Conservation (phyloP, 2,329 filamentous ascomycete species). For the Pyrenochaeta sp. region DNA sequence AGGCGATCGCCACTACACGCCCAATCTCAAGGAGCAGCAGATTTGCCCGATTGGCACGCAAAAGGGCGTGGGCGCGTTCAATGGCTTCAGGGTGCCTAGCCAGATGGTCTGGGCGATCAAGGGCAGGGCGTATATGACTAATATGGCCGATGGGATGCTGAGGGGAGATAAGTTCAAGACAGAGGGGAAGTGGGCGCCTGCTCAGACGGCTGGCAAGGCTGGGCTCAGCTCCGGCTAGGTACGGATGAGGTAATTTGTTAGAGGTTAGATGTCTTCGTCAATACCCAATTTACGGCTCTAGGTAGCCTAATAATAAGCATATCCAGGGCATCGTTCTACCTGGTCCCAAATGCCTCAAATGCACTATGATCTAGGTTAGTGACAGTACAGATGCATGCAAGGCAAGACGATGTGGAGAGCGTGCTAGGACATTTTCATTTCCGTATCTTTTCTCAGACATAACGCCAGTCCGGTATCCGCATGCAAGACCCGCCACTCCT, state of each 20-base stretch:
- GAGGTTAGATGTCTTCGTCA: too few species aligned
- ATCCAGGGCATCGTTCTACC: too few species aligned
- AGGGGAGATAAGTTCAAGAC: constrained; percentile 44
- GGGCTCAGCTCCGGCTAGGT: constrained; percentile 28
- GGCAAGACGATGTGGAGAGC: constrained; percentile 8
- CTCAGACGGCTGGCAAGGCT: constrained; percentile 28
- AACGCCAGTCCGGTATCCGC: constrained; percentile 44
- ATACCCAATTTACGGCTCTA: too few species aligned
- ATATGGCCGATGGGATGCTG: constrained; percentile 34
- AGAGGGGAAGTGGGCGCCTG: constrained; percentile 45
- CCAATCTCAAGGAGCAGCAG: constrained; percentile 44
- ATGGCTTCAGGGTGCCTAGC: constrained; percentile 48
- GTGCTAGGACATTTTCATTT: constrained; percentile 47
- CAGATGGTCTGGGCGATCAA: constrained; percentile 54
- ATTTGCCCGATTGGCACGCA: constrained; percentile 45
- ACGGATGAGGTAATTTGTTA: too few species aligned
- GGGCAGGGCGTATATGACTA: constrained; percentile 51
- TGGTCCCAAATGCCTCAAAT: too few species aligned
- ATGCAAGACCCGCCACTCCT: constrained; percentile 40
- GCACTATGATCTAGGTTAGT: too few species aligned
- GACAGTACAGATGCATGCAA: too few species aligned
- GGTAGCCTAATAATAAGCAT: too few species aligned
- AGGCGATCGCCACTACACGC: constrained; percentile 41
- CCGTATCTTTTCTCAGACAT: constrained; percentile 41
- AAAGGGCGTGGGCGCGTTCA: constrained; percentile 48